A percentile compares a stretch with the other conserved stretches of the same genome.
Evolutionary conservation across 1,284 basidiomycete species (phyloP).

Genomic region (Apiotrichum porosum): DNA sequence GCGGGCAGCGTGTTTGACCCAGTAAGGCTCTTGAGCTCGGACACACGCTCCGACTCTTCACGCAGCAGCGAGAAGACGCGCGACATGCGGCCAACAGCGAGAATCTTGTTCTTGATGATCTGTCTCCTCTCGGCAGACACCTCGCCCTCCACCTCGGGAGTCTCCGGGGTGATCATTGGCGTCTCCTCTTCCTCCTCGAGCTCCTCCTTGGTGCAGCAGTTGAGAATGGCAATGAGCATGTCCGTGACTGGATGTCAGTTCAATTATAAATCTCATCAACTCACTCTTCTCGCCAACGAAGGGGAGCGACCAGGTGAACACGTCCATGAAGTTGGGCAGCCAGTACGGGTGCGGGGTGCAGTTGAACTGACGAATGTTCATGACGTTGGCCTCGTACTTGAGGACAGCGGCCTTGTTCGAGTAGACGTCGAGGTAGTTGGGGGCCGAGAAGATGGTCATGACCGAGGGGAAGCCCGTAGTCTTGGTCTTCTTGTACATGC

Average conservation of each 20-base stretch:
- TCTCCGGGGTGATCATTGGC: conserved; percentile 43
- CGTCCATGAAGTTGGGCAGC: conserved; percentile 99
- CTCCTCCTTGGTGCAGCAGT: conserved; percentile 91
- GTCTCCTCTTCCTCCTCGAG: conserved; percentile 72
- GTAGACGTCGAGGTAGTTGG: conserved; percentile 94
- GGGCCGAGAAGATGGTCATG: conserved; percentile 94
- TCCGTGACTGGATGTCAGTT: conserved; percentile 66
- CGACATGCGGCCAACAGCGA: conserved; percentile 94
- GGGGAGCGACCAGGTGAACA: conserved; percentile 97
- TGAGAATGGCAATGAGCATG: conserved; percentile 91
- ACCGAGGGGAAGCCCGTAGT: conserved; percentile 85
- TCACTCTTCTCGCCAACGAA: conserved; percentile 96
- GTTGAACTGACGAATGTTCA: conserved; percentile 88
- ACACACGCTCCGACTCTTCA: conserved; percentile 98
- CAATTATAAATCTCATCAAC: conserved; percentile 29
- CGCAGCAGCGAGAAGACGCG: conserved; percentile 92
- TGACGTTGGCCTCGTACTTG: conserved; percentile 94
- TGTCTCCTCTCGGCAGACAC: conserved; percentile 70
- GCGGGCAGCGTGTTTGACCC: conserved; percentile 76
- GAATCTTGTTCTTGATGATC: conserved; percentile 95
- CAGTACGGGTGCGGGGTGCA: conserved; percentile 93
- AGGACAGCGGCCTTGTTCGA: conserved; percentile 95
- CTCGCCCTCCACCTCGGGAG: conserved; percentile 47
- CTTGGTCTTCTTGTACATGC: conserved; percentile 96
- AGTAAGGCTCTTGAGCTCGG: conserved; percentile 87